These are phyloP conservation scores for Karstenula rhodostoma DNA, from an alignment of 2,329 filamentous ascomycete genomes.

Conservation along the genomic window DNA sequence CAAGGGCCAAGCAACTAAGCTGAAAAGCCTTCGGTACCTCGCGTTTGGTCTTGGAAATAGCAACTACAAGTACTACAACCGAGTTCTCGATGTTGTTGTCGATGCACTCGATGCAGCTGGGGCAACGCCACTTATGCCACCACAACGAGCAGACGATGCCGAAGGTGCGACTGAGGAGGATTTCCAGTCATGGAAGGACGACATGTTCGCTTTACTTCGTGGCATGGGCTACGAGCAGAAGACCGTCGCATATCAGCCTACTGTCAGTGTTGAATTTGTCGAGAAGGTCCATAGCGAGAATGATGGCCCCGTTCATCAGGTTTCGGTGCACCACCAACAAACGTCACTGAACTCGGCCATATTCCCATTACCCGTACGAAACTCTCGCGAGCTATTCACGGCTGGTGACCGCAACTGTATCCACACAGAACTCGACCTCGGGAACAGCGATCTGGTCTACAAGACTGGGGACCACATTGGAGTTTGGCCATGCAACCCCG, in stretches of 20 bases:
- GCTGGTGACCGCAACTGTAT: conserved; percentile 50
- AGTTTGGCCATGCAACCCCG: conserved; percentile 53
- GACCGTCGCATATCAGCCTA: conserved; percentile 45
- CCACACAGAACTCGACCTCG: conserved; percentile 53
- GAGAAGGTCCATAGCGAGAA: conserved; percentile 16
- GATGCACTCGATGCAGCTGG: conserved; percentile 43
- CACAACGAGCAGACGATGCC: conserved; percentile 52
- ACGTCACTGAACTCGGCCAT: conserved; percentile 43
- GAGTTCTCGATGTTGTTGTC: conserved; percentile 49
- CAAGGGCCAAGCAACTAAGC: conserved; percentile 24
- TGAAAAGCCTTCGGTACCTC: conserved; percentile 48
- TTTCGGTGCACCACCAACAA: conserved; percentile 40
- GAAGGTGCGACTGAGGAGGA: conserved; percentile 55
- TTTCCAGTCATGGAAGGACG: conserved; percentile 54
- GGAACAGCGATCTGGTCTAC: conserved; percentile 48
- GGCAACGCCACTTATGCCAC: conserved; percentile 41
- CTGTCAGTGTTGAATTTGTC: conserved; percentile 33
- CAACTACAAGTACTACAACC: conserved; percentile 59
- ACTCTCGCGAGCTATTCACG: conserved; percentile 47
- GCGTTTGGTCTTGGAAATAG: conserved; percentile 57
- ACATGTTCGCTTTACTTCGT: conserved; percentile 43
- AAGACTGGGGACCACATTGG: conserved; percentile 56
- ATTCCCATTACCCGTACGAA: conserved; percentile 41
- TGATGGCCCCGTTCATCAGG: conserved; percentile 23
- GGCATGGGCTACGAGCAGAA: conserved; percentile 45